Evolutionary conservation across 2,329 filamentous ascomycete species (phyloP), one percentile per base, ranked within the genome.

Genomic region (Diaporthe capsici): DNA sequence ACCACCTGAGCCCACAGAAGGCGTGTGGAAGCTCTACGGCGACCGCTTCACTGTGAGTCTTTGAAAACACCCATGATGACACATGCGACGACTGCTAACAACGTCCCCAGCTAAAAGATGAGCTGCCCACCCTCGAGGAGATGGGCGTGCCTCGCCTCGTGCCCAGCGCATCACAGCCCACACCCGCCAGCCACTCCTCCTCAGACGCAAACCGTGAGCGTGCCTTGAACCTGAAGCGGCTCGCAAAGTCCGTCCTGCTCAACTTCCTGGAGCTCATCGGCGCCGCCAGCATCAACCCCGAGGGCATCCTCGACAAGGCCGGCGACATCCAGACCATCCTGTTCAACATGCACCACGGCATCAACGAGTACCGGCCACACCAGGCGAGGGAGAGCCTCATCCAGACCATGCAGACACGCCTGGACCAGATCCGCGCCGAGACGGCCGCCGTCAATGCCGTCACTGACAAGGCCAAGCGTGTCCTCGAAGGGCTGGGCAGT

Each of bases 301-400:
- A 79, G 57, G 79, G 93, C 82, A 93, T 92, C 71, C 87, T 90
- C 37, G 89, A 91, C 57, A 98, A 98, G 82, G 89, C 96, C 61
- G 88, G 91, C 60, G 94, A 98, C 83, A 85, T 99, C 44, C 90
- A 94, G 80, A 95, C 93, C 22, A 86, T 98, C 39, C 93, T 98
- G 78, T 92, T 96, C 83, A 98, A 98, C 83, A 94, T 97, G 81
- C 95, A 98, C 84, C 95, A 97, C 81, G 89, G 98, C 72, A 92
- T 98, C 78, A 99, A 99, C 83, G 93, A 98, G 83, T 98, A 98
- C 85, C 90, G 96, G 44, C 96, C 96, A 13, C 96, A 98, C 82
- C 96, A 98, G 85, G 95, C 96, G 34, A 87, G 96, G 60, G 96
- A 98, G 86, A 95, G 93, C 39, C 87, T 98, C 75, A 98, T 98